A percentile compares a stretch with the other conserved stretches of the same genome.
Evolutionary conservation across 352 stramenopile genomes (phyloP).

Genomic region (Globisporangium abappressorium): DNA sequence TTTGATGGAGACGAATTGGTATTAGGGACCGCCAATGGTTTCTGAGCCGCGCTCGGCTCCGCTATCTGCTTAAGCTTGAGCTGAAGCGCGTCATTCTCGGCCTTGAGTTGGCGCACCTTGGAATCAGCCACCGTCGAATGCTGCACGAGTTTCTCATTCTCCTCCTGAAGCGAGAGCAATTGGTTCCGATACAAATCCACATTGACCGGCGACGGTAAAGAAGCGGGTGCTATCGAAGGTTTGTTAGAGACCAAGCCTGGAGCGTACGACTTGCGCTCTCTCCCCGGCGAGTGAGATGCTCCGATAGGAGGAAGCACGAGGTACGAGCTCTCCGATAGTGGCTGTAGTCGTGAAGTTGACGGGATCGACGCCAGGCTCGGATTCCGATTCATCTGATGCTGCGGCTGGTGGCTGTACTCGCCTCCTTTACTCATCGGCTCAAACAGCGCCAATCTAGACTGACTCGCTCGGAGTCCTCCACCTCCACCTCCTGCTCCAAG

Average conservation of each 20-base stretch:
- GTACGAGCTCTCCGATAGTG: constrained; percentile 14
- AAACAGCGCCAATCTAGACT: constrained; percentile 2
- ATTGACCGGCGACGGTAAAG: constrained; percentile 15
- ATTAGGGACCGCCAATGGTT: constrained; percentile 2
- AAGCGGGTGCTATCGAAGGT: constrained; percentile 7
- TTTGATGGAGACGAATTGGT: not conserved
- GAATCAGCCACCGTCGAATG: constrained; percentile 26
- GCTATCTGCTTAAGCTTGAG: constrained; percentile 13
- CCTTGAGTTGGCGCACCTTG: constrained; percentile 31
- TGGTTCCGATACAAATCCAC: constrained; percentile 47
- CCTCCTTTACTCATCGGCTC: constrained; percentile 1
- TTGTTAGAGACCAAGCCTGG: not conserved
- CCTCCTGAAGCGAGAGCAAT: constrained; percentile 50
- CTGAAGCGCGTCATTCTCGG: constrained; percentile 48
- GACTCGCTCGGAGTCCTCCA: constrained; percentile 8
- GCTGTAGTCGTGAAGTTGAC: constrained; percentile 32
- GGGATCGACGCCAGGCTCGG: constrained; percentile 25
- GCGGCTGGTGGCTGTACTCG: not conserved
- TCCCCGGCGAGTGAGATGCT: constrained; percentile 13
- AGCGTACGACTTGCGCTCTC: not conserved
- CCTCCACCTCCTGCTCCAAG: constrained; percentile 13
- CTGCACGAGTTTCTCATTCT: constrained; percentile 54
- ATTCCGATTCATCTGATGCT: constrained; percentile 1
- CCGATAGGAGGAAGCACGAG: constrained; percentile 10
- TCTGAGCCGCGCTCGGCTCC: constrained; percentile 5